These are phyloP conservation scores for Ephemerocybe angulata DNA, from an alignment of 768 basidiomycete species.

Conservation along the genomic window DNA sequence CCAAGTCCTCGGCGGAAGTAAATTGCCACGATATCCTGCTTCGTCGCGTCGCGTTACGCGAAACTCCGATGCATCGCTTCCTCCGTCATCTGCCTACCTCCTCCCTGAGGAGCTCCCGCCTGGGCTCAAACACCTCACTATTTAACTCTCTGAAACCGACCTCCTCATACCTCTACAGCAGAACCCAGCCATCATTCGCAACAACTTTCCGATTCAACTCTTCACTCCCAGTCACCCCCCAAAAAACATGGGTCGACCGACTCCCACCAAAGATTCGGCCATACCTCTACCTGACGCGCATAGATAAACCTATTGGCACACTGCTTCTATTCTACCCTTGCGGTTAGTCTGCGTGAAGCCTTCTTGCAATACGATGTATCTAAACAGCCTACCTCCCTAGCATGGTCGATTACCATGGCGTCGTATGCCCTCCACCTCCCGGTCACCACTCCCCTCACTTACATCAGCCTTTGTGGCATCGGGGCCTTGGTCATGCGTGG, in stretches of 20 bases:
- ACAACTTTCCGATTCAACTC: background rate
- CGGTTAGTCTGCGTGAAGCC: constrained; percentile 47
- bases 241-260: constrained; percentile 61
- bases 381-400: constrained; percentile 38
- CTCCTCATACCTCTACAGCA: background rate
- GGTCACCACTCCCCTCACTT: constrained; percentile 63
- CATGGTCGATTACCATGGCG: constrained; percentile 98
- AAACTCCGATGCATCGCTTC: background rate
- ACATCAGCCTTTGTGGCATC: constrained; percentile 78
- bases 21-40: no score
- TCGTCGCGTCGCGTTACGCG: background rate
- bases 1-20: no score
- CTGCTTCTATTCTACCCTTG: constrained; percentile 92
- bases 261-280: constrained; percentile 61
- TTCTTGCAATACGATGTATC: background rate
- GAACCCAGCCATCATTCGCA: background rate
- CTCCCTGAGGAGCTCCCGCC: background rate
- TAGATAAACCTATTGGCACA: constrained; percentile 97
- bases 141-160: background rate
- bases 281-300: constrained; percentile 80
- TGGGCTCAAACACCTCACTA: constrained; percentile 3
- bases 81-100: background rate
- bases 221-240: background rate
- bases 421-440: constrained; percentile 75
- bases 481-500: constrained; percentile 96